Evolutionary conservation across 352 stramenopile species (phyloP).

Genomic region (Blastocystis sp.): DNA sequence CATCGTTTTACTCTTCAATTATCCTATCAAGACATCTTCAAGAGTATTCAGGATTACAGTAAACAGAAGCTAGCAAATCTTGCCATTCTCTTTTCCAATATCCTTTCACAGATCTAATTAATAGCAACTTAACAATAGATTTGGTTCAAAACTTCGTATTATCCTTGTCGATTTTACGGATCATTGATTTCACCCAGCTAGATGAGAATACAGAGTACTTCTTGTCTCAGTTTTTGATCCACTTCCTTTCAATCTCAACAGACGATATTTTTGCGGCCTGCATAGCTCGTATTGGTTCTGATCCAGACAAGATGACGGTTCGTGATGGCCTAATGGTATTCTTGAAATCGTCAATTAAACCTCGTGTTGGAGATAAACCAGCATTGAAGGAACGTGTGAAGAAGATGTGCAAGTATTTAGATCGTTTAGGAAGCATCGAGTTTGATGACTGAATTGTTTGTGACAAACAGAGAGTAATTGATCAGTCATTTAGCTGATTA

Average conservation of each 20-base stretch:
- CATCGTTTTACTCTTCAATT: conserved; percentile 43
- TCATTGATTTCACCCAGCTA: conserved; percentile 24
- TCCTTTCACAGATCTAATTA: neutral
- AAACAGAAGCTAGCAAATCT: conserved; percentile 34
- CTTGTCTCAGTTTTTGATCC: neutral
- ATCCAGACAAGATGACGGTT: conserved; percentile 3
- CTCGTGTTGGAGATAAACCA: conserved; percentile 28
- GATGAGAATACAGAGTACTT: conserved; percentile 26
- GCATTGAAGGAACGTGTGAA: conserved; percentile 22
- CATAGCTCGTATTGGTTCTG: conserved; percentile 9
- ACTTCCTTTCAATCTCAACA: neutral
- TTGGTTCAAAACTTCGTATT: conserved; percentile 44
- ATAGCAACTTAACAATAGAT: conserved; percentile 12
- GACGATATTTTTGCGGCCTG: conserved; percentile 25
- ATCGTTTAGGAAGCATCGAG: conserved; percentile 61
- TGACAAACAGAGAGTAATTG: neutral
- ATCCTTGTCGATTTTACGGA: conserved; percentile 23
- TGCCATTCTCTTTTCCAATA: conserved; percentile 57
- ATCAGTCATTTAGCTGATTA: conserved; percentile 54
- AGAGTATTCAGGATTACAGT: conserved; percentile 36
- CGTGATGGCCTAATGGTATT: conserved; percentile 38
- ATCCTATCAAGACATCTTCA: conserved; percentile 37
- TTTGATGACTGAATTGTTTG: conserved; percentile 8
- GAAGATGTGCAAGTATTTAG: conserved; percentile 53
- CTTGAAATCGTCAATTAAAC: conserved; percentile 39